These are phyloP conservation scores for Bimuria novae-zelandiae DNA, from an alignment of 2,329 filamentous ascomycete genomes.

Conservation along the genomic window DNA sequence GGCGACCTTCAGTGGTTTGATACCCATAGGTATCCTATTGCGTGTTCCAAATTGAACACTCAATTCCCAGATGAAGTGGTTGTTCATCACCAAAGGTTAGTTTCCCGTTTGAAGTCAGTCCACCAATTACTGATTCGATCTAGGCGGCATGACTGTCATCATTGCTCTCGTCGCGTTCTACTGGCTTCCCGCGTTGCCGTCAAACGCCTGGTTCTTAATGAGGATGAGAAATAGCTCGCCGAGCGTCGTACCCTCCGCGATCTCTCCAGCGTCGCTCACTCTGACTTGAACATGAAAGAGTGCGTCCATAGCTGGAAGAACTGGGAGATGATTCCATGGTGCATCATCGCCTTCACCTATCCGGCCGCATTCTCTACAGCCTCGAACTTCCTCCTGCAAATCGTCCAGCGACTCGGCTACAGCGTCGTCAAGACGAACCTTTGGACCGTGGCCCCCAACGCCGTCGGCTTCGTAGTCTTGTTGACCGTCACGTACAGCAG, in stretches of 20 bases:
- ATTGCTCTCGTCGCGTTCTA: constrained; percentile 37
- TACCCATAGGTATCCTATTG: constrained; percentile 49
- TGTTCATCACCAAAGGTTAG: constrained; percentile 50
- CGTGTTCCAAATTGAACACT: constrained; percentile 54
- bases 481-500: constrained; percentile 52
- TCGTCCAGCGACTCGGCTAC: constrained; percentile 53
- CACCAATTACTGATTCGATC: not conserved
- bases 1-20: constrained; percentile 48
- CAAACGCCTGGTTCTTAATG: constrained; percentile 48
- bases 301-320: constrained; percentile 51
- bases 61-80: constrained; percentile 50
- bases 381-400: constrained; percentile 55
- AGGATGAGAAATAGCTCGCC: constrained; percentile 47
- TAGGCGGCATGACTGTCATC: constrained; percentile 39
- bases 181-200: constrained; percentile 40
- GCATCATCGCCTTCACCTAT: constrained; percentile 54
- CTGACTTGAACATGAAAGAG: constrained; percentile 46
- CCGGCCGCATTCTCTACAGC: constrained; percentile 54
- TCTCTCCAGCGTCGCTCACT: constrained; percentile 47
- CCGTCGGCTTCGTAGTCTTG: constrained; percentile 53
- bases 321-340: constrained; percentile 52
- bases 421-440: constrained; percentile 54
- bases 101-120: not conserved
- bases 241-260: constrained; percentile 52
- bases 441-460: constrained; percentile 56